phyloP scores from a whole-genome alignment of 768 basidiomycete genomes.

The Auricularia sp. region DNA sequence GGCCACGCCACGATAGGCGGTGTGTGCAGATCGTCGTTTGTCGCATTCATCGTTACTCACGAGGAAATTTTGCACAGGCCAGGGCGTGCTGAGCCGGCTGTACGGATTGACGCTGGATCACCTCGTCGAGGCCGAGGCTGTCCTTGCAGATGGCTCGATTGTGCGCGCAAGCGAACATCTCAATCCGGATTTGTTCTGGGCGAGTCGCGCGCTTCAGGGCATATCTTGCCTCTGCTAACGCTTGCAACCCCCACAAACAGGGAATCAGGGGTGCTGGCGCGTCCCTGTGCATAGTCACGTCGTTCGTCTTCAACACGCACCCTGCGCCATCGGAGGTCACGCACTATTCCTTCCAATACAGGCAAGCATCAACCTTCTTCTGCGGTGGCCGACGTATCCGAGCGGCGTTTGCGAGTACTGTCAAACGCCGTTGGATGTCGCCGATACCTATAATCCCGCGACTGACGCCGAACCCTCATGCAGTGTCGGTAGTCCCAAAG shows the following conservation, averaged over 20 bases:
- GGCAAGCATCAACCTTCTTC: neutral
- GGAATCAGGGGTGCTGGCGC: constrained; percentile 21
- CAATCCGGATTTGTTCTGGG: constrained; percentile 18
- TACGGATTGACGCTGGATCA: constrained; percentile 20
- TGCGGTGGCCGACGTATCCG: neutral
- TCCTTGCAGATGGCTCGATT: constrained; percentile 16
- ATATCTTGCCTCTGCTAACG: neutral
- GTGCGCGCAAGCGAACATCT: constrained; percentile 13
- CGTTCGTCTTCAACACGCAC: constrained; percentile 17
- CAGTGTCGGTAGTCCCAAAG: neutral
- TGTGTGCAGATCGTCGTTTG: neutral
- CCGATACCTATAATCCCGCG: neutral
- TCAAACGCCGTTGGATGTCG: neutral
- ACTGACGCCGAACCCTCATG: neutral
- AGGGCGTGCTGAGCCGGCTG: constrained; percentile 14
- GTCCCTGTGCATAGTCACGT: constrained; percentile 20
- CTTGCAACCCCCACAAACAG: constrained; percentile 4
- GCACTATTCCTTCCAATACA: neutral
- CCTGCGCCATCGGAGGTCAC: constrained; percentile 14
- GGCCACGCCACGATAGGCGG: constrained; percentile 14
- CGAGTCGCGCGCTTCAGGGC: constrained; percentile 1
- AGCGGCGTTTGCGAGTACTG: no score
- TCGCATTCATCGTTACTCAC: neutral
- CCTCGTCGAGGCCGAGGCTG: constrained; percentile 14
- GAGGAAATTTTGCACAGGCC: constrained; percentile 6